These are phyloP conservation scores for Cucumis hystrix DNA, from an alignment of 306 rosid species.

Conservation along the genomic window DNA sequence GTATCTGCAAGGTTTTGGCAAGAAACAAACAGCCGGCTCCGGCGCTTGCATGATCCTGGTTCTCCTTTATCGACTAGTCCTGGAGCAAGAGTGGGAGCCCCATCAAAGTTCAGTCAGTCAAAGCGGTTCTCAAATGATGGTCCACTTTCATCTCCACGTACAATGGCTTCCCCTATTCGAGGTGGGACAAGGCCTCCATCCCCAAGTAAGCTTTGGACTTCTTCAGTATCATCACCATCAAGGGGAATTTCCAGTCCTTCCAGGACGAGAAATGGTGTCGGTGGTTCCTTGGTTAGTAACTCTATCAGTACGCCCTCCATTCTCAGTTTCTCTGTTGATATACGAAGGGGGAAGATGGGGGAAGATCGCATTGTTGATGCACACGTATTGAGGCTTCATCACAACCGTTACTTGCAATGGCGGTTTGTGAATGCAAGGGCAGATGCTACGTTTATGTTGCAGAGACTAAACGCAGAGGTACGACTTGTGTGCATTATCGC, in stretches of 20 bases:
- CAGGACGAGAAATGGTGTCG: slow-evolving; percentile 53
- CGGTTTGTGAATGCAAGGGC: slow-evolving; percentile 96
- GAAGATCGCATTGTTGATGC: slow-evolving; percentile 90
- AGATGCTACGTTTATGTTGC: slow-evolving; percentile 82
- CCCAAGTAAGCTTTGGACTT: slow-evolving; percentile 73
- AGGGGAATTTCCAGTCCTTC: slow-evolving; percentile 77
- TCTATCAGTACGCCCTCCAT: slow-evolving; percentile 60
- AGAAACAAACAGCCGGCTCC: slow-evolving; percentile 79
- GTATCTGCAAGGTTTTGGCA: slow-evolving; percentile 96
- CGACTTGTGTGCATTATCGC: slow-evolving; percentile 1
- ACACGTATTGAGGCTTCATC: slow-evolving; percentile 78
- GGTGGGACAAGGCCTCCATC: slow-evolving; percentile 70
- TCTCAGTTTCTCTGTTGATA: slow-evolving; percentile 82
- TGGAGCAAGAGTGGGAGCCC: slow-evolving; percentile 29
- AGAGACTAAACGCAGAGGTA: slow-evolving; percentile 84
- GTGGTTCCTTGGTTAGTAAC: slow-evolving; percentile 37
- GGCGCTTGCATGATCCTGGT: slow-evolving; percentile 90
- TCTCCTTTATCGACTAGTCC: slow-evolving; percentile 70
- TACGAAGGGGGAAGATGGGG: slow-evolving; percentile 91
- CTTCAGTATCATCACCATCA: slow-evolving; percentile 52
- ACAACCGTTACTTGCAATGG: slow-evolving; percentile 88
- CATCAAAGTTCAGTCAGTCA: slow-evolving; percentile 44
- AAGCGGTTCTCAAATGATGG: slow-evolving; percentile 47
- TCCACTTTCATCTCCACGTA: slow-evolving; percentile 55
- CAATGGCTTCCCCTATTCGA: slow-evolving; percentile 66